Base-by-base conservation (phyloP, 768 basidiomycete species). In the Mycena amicta region DNA sequence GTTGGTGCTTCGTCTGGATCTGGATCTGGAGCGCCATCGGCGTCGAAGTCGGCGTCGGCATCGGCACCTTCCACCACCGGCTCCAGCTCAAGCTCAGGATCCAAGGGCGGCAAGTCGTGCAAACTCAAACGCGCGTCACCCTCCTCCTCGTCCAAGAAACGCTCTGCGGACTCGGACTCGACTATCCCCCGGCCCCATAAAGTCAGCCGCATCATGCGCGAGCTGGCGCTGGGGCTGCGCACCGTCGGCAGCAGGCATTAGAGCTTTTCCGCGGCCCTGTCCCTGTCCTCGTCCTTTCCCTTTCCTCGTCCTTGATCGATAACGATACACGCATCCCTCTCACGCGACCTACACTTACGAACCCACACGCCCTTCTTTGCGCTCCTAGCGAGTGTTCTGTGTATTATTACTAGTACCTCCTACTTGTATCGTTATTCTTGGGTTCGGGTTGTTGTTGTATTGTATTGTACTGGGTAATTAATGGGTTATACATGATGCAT, bases 201-300 rank as follows among this genome's bases (percentile, higher is more conserved):
- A 40, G 29, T 74, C 62, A 73, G 72, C 63, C 68, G 75, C 11
- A 65, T 75, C 53, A 74, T 76, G 73, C 65, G 75, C 28, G 59
- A 67, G 4, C 56, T 74, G 4, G 66, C 65, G 4, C 62, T 72
- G 20, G 47, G 47, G 11, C 47, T 49, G 43, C 43, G 43, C 13
- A 23, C 43, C 22, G 22, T 45, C 22, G 22, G 43, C 13, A 45
- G 22, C 22, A 13, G 43, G 43, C 43, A 15, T 45, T 45, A 45
- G 15, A n/a, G 18, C 18, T 37, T 18, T n/a, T n/a, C n/a, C n/a
- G n/a, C n/a, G n/a, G n/a, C n/a, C n/a, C n/a, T n/a, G n/a, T 37
- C 33, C 33, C 8, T 37, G 33, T 8, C 33, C 33, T 18, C 33
- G 11, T 37, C 18, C 33, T 8, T 37, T 8, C 18, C 18, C 11